Evolutionary conservation across 768 basidiomycete genomes (phyloP).

Genomic region (Kwoniella heveanensis): DNA sequence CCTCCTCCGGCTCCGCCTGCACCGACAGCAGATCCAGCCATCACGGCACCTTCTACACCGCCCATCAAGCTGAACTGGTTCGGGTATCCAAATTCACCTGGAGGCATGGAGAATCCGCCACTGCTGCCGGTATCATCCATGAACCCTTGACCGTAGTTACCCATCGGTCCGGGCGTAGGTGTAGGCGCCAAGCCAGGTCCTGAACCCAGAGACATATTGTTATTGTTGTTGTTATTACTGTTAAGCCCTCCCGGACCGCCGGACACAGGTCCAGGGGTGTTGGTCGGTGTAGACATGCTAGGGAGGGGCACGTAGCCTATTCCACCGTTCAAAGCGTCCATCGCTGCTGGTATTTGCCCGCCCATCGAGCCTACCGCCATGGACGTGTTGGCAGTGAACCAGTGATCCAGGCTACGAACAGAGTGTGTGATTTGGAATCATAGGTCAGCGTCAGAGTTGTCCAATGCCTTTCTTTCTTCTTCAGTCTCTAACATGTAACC

Average conservation of each 20-base stretch:
- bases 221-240: slow-evolving; percentile 7
- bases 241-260: slow-evolving; percentile 6
- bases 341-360: slow-evolving; percentile 24
- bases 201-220: slow-evolving; percentile 9
- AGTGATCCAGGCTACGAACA: slow-evolving; percentile 49
- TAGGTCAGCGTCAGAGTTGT: slow-evolving; percentile 12
- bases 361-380: slow-evolving; percentile 47
- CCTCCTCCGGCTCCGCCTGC: too few relatives aligned
- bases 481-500: too few relatives aligned
- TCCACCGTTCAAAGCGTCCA: slow-evolving; percentile 21
- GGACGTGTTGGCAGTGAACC: slow-evolving; percentile 51
- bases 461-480: too few relatives aligned
- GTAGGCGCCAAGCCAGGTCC: slow-evolving; percentile 14
- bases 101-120: slow-evolving; percentile 5
- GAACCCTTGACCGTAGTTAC: slow-evolving; percentile 2
- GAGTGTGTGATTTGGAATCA: too few relatives aligned
- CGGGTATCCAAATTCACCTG: slow-evolving; percentile 22
- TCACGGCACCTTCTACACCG: slow-evolving; percentile 9
- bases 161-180: slow-evolving; percentile 5
- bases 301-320: slow-evolving; percentile 27
- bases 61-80: slow-evolving; percentile 22
- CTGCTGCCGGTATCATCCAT: slow-evolving; percentile 5
- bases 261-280: slow-evolving; percentile 3
- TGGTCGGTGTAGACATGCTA: slow-evolving; percentile 9
- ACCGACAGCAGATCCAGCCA: background rate